phyloP scores from a whole-genome alignment of 352 stramenopile species.

The Globisporangium uncinulatum region DNA sequence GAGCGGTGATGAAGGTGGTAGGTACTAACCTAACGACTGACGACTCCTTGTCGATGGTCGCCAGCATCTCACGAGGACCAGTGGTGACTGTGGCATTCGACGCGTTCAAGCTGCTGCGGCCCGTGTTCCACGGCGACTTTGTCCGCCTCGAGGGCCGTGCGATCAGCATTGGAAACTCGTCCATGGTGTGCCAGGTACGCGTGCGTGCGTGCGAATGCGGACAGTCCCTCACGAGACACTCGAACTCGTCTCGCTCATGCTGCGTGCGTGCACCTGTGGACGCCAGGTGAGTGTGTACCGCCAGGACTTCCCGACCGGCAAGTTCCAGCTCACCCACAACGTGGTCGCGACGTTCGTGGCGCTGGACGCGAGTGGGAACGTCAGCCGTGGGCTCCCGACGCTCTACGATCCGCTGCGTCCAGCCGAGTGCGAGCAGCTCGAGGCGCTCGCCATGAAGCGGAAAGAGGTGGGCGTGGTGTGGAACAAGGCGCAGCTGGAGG shows the following conservation, averaged over 20 bases:
- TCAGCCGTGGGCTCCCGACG: slow-evolving; percentile 14
- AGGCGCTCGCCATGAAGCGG: slow-evolving; percentile 21
- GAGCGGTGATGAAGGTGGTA: too few relatives aligned
- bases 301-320: slow-evolving; percentile 23
- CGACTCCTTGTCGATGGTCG: not conserved
- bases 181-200: slow-evolving; percentile 35
- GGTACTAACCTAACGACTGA: not conserved
- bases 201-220: too few relatives aligned
- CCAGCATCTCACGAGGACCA: slow-evolving; percentile 23
- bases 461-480: slow-evolving; percentile 26
- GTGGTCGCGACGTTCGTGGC: slow-evolving; percentile 36
- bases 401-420: slow-evolving; percentile 19
- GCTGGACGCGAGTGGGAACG: slow-evolving; percentile 19
- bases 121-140: slow-evolving; percentile 38
- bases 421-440: slow-evolving; percentile 22
- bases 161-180: slow-evolving; percentile 31
- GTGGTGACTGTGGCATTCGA: slow-evolving; percentile 43
- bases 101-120: slow-evolving; percentile 29
- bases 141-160: slow-evolving; percentile 33
- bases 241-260: too few relatives aligned
- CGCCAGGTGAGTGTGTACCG: slow-evolving; percentile 40
- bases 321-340: slow-evolving; percentile 43
- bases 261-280: too few relatives aligned
- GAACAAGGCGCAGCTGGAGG: slow-evolving; percentile 23
- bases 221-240: too few relatives aligned